A percentile compares a stretch with the other conserved stretches of the same genome.
Evolutionary conservation across 345 rosid genomes (phyloP).

Genomic region (Corymbia maculata): DNA sequence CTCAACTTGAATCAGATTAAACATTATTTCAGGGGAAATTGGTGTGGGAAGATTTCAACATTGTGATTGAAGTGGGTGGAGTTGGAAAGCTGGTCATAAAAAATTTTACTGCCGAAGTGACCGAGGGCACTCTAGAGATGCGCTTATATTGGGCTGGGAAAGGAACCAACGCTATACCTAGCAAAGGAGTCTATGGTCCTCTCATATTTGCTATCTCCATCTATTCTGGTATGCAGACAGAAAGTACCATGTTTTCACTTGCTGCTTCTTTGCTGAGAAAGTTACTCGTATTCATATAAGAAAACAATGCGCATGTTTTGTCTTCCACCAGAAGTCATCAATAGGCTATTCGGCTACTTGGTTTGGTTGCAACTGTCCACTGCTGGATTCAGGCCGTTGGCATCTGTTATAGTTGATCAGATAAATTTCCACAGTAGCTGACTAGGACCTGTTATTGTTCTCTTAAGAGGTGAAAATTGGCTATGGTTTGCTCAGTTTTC

Average conservation of each 20-base stretch:
- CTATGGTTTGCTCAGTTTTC: background rate
- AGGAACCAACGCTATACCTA: slow-evolving; percentile 41
- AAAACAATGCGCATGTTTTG: background rate
- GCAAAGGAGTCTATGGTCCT: slow-evolving; percentile 45
- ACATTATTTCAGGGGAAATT: slow-evolving; percentile 24
- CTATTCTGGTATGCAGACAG: background rate
- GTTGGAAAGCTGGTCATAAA: slow-evolving; percentile 16
- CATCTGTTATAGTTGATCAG: background rate
- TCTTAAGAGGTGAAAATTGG: background rate
- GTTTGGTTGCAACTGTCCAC: background rate
- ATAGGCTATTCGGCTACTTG: background rate
- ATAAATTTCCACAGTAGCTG: background rate
- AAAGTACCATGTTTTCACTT: background rate
- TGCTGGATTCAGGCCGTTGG: background rate
- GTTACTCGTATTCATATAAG: background rate
- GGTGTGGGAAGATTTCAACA: slow-evolving; percentile 42
- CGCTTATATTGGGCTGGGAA: slow-evolving; percentile 59
- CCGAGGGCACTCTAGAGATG: slow-evolving; percentile 28
- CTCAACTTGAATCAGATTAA: too few relatives aligned
- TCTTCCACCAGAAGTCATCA: background rate
- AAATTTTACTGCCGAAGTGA: slow-evolving; percentile 5
- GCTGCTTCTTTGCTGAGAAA: background rate
- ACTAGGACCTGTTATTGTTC: background rate
- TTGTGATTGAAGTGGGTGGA: slow-evolving; percentile 36
- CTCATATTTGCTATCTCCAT: slow-evolving; percentile 54